Evolutionary conservation across 2,329 filamentous ascomycete species (phyloP).

Genomic region (Talaromyces sp.): DNA sequence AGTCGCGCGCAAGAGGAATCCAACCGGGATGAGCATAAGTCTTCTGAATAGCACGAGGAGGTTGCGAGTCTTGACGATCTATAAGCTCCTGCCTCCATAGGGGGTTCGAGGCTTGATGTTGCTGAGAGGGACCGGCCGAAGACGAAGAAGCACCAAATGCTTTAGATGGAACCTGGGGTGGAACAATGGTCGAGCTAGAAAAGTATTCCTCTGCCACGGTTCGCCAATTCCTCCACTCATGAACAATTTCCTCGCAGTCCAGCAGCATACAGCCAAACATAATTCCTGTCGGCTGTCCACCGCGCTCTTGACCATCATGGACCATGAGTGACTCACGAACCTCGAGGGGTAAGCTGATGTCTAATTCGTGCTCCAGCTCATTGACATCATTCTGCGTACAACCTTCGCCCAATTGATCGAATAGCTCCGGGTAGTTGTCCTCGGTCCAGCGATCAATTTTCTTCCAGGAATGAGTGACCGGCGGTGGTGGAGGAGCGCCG

Average conservation of each 20-base stretch:
- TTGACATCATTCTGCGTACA: constrained; percentile 93
- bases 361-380: constrained; percentile 91
- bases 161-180: constrained; percentile 65
- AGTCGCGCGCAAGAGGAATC: constrained; percentile 95
- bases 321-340: constrained; percentile 85
- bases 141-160: constrained; percentile 62
- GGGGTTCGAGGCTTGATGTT: constrained; percentile 54
- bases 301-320: constrained; percentile 96
- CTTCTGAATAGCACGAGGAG: constrained; percentile 80
- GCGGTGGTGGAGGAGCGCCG: constrained; percentile 83
- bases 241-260: constrained; percentile 95
- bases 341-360: constrained; percentile 89
- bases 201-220: constrained; percentile 89
- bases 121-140: constrained; percentile 54
- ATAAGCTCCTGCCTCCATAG: constrained; percentile 84
- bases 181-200: constrained; percentile 51
- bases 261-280: constrained; percentile 93
- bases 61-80: constrained; percentile 81
- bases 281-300: constrained; percentile 84
- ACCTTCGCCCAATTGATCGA: constrained; percentile 86
- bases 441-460: constrained; percentile 94
- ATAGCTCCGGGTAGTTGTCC: constrained; percentile 91
- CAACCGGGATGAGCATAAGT: constrained; percentile 90
- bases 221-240: constrained; percentile 97
- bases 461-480: constrained; percentile 84